Evolutionary conservation across 2,329 filamentous ascomycete species (phyloP), one percentile per base, ranked within the genome.

Genomic region (Pseudogymnoascus sp.): DNA sequence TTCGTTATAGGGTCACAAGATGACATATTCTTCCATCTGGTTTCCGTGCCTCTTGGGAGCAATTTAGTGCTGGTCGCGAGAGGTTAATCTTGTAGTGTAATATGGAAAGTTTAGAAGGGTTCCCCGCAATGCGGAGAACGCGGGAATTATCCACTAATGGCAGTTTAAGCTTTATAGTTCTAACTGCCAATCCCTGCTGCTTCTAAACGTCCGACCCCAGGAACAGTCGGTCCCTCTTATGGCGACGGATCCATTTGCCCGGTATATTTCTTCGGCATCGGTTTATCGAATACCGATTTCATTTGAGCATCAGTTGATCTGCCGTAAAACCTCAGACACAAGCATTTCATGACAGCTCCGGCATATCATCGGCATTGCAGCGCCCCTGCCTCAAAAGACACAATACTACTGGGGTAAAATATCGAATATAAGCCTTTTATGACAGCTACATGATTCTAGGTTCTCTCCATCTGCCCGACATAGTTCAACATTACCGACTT

Each of bases 131-230:
- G 26, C 26, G 51, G 51, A 57, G 51, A 12, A 16, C 29, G 2
- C 10, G 29, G 29, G 26, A 57, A 57, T 57, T 57, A 57, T 57
- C 47, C 47, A 57, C 47, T 57, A 57, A 57, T 57, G 47, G 26
- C 47, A 57, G 47, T 57, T 57, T 57, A 57, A 57, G 47, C 47
- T 57, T 57, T 57, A 57, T 57, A 57, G 47, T 57, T 57, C 34
- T 31, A 34, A 57, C 47, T 57, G 47, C 26, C 47, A 57, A 57
- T 57, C 47, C 47, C 26, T 57, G 47, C n/a, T 57, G n/a, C 47
- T 57, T 57, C 47, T 12, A 57, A 57, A 57, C 47, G 5, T 34
- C 26, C 26, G 8, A 34, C 5, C 26, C 47, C 26, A 57, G 47
- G 10, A 5, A 31, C 23, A 12, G n/a, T 57, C 47, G 47, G 47